Conservation (phyloP, 192 early-diverging fungal species). For the Coemansia sp. region DNA sequence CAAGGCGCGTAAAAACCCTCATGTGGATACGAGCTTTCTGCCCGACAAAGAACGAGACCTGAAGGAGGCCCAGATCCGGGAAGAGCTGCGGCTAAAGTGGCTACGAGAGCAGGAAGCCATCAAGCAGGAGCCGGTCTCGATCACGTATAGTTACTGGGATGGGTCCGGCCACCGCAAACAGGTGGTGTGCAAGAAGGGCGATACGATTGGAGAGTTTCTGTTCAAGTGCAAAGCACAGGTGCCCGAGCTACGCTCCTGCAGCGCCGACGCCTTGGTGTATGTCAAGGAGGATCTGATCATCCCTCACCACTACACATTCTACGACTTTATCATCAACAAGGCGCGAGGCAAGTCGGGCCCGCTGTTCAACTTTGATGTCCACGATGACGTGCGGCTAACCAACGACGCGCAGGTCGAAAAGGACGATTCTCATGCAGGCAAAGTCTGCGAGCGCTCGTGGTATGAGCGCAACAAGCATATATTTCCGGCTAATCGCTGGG, state of each 20-base stretch:
- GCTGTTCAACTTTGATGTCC: slow-evolving; percentile 90
- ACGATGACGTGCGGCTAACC: slow-evolving; percentile 84
- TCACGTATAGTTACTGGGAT: slow-evolving; percentile 97
- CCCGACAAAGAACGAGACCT: slow-evolving; percentile 88
- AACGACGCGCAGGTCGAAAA: slow-evolving; percentile 83
- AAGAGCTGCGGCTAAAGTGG: slow-evolving; percentile 81
- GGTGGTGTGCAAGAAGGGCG: slow-evolving; percentile 78
- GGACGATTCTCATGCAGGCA: slow-evolving; percentile 94
- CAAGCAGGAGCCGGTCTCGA: slow-evolving; percentile 78
- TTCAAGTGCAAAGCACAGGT: slow-evolving; percentile 80
- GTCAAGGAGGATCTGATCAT: slow-evolving; percentile 96
- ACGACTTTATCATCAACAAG: slow-evolving; percentile 95
- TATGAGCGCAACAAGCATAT: slow-evolving; percentile 95
- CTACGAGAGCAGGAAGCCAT: slow-evolving; percentile 74
- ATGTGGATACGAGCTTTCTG: slow-evolving; percentile 88
- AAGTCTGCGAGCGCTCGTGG: slow-evolving; percentile 86
- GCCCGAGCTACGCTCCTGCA: slow-evolving; percentile 73
- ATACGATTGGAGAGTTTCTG: slow-evolving; percentile 84
- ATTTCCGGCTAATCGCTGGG: slow-evolving; percentile 91
- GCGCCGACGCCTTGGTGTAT: slow-evolving; percentile 85
- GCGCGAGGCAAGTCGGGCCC: slow-evolving; percentile 95
- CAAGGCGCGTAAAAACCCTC: slow-evolving; percentile 77
- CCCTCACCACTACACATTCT: slow-evolving; percentile 87
- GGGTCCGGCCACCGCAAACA: slow-evolving; percentile 88
- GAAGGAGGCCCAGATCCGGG: slow-evolving; percentile 65